A percentile compares a stretch with the other conserved stretches of the same genome.
Evolutionary conservation across 176 grass and related monocot species (phyloP).

Genomic region (Oryza glaberrima): DNA sequence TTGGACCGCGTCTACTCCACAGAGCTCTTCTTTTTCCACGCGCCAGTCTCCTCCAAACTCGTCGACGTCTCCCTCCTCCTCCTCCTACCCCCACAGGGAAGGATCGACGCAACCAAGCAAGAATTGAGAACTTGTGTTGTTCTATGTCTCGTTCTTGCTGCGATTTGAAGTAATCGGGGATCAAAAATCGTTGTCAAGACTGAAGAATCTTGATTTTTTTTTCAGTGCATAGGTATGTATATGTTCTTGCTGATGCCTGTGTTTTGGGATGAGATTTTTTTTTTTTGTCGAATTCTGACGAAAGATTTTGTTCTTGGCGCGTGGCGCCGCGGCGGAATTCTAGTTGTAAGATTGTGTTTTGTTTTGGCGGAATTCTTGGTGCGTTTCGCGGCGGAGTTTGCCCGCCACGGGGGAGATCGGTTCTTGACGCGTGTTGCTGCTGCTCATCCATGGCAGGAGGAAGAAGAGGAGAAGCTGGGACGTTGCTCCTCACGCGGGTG

Average conservation of each 20-base stretch:
- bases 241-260: neutral
- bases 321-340: neutral
- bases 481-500: neutral
- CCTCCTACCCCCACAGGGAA: neutral
- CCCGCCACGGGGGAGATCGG: neutral
- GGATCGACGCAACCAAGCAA: neutral
- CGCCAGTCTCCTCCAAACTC: conserved; percentile 36
- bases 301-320: neutral
- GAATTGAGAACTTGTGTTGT: neutral
- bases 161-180: neutral
- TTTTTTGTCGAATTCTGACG: neutral
- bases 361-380: neutral
- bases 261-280: neutral
- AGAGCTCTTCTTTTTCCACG: conserved; percentile 48
- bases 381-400: neutral
- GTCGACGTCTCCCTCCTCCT: neutral
- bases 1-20: conserved; percentile 48
- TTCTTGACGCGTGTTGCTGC: conserved; percentile 1
- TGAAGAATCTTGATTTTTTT: neutral
- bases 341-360: neutral
- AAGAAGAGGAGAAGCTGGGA: neutral
- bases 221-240: conserved; percentile 29
- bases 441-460: conserved; percentile 17
- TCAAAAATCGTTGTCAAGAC: neutral
- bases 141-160: neutral